phyloP scores from a whole-genome alignment of 306 rosid genomes.

The Morella rubra region DNA sequence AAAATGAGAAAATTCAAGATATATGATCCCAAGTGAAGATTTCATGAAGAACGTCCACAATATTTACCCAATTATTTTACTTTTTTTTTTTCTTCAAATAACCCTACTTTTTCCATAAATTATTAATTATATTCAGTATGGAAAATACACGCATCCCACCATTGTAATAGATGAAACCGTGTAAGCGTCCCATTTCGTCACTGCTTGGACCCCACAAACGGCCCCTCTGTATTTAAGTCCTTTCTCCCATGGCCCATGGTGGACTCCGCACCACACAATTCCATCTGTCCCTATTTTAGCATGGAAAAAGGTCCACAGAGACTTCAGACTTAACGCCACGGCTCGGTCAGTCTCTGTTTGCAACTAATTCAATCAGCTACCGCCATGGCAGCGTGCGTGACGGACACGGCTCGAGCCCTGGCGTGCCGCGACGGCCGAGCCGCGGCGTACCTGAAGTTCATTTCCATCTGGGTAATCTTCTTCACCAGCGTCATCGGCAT shows the following conservation, averaged over 20 bases:
- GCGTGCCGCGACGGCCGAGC: constrained; percentile 65
- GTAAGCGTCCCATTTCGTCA: background rate
- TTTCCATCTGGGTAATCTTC: constrained; percentile 73
- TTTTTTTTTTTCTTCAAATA: too few relatives aligned
- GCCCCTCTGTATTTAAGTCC: background rate
- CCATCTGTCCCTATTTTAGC: background rate
- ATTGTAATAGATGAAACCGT: too few relatives aligned
- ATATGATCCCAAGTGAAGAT: too few relatives aligned
- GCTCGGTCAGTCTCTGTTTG: background rate
- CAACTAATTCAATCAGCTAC: background rate
- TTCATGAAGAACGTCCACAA: too few relatives aligned
- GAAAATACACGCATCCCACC: background rate
- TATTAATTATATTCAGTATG: too few relatives aligned
- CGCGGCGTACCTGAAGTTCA: constrained; percentile 58
- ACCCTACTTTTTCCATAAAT: background rate
- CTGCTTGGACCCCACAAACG: background rate
- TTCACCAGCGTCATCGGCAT: constrained; percentile 73
- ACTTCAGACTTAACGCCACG: too few relatives aligned
- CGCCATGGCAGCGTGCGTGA: constrained; percentile 49
- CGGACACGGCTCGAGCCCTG: constrained; percentile 41
- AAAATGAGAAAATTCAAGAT: too few relatives aligned
- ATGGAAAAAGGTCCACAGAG: background rate
- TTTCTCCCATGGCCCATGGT: background rate
- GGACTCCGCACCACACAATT: background rate
- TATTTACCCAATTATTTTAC: too few relatives aligned